Evolutionary conservation across 2,329 filamentous ascomycete genomes (phyloP).

Genomic region (Aspergillus neoniger): DNA sequence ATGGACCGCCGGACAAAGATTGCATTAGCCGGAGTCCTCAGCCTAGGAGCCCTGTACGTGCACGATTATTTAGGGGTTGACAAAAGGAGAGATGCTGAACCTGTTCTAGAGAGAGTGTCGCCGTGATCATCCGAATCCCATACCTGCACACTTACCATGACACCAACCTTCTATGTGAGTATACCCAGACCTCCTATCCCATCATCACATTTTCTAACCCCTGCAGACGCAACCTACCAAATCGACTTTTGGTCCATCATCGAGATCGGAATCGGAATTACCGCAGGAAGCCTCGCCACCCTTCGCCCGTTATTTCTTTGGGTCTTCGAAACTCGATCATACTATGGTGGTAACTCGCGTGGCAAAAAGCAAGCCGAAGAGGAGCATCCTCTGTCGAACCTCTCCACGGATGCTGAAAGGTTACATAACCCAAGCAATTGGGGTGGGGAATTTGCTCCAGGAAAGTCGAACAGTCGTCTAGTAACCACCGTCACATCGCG

Average conservation of each 20-base stretch:
- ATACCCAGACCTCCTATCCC: too few relatives aligned
- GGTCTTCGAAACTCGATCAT: constrained; percentile 8
- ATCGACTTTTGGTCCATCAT: constrained; percentile 43
- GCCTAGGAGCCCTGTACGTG: constrained; percentile 53
- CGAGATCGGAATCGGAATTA: constrained; percentile 40
- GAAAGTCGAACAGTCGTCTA: not conserved
- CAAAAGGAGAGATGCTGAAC: not conserved
- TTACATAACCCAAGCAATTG: constrained; percentile 6
- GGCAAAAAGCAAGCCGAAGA: not conserved
- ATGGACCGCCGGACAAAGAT: constrained; percentile 56
- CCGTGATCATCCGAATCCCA: constrained; percentile 27
- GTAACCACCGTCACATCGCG: constrained; percentile 3
- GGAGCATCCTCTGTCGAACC: not conserved
- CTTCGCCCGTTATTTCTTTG: constrained; percentile 49
- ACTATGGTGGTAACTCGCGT: not conserved
- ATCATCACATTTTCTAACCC: constrained; percentile 15
- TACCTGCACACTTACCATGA: constrained; percentile 22
- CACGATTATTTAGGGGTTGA: too few relatives aligned
- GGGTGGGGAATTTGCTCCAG: constrained; percentile 2
- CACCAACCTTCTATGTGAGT: constrained; percentile 30
- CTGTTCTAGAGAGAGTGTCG: constrained; percentile 26
- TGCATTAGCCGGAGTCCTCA: constrained; percentile 54
- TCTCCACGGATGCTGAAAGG: not conserved
- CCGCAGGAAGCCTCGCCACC: constrained; percentile 38
- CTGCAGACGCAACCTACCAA: constrained; percentile 46